Percentiles rank a stretch among this genome's conserved stretches.
Conservation (phyloP, 768 basidiomycete genomes). For the Suillus americanus region DNA sequence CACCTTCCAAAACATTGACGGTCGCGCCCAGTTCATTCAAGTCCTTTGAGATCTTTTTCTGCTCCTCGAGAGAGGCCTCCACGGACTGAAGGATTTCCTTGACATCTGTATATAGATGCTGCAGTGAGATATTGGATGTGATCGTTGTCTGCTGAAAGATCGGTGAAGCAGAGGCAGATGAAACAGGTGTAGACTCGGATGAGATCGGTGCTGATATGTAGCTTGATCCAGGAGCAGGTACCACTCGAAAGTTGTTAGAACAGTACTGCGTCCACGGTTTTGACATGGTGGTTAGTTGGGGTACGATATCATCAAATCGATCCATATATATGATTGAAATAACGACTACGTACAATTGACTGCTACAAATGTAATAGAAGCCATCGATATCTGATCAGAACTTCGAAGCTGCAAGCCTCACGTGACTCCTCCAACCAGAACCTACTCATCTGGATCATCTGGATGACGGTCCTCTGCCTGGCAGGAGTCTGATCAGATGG, state of each 20-base stretch:
- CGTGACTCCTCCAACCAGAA: not conserved
- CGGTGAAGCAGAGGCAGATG: not conserved
- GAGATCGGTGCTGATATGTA: not conserved
- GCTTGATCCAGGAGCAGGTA: not conserved
- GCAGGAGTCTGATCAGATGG: not conserved
- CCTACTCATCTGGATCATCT: too few species aligned
- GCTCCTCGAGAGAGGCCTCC: not conserved
- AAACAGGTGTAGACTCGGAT: not conserved
- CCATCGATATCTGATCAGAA: not conserved
- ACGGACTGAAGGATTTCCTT: not conserved
- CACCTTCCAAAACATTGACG: not conserved
- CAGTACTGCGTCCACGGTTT: not conserved
- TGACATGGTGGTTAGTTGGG: not conserved
- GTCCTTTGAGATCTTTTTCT: not conserved
- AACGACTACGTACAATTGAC: not conserved
- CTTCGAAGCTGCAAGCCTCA: not conserved
- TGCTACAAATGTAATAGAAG: not conserved
- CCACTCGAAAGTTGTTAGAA: not conserved
- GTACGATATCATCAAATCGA: not conserved
- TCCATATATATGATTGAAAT: not conserved
- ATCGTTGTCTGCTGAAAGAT: not conserved
- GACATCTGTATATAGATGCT: not conserved
- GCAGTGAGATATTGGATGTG: not conserved
- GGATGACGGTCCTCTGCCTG: too few species aligned
- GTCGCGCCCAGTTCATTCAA: not conserved